Conservation (phyloP, 495 filamentous ascomycete genomes). For the Podospora pseudoanserina region DNA sequence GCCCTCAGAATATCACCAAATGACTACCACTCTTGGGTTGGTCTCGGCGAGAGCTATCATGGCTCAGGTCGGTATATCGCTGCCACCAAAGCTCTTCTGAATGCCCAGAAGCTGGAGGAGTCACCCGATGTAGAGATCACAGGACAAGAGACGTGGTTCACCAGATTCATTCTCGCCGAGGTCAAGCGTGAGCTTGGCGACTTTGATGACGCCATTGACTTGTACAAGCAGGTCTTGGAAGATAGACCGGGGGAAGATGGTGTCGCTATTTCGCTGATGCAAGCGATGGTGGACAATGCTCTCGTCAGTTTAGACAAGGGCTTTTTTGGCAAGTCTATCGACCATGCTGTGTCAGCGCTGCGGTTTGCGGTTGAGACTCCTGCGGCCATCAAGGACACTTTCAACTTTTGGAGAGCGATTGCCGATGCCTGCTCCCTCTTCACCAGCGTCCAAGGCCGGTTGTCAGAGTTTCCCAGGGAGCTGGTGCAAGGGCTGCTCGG, state of each 20-base stretch:
- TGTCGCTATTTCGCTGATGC: slow-evolving; percentile 78
- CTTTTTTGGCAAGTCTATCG: slow-evolving; percentile 73
- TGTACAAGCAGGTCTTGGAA: slow-evolving; percentile 68
- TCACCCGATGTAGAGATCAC: slow-evolving; percentile 39
- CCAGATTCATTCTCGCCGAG: slow-evolving; percentile 95
- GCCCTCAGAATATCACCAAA: slow-evolving; percentile 78
- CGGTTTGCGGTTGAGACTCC: slow-evolving; percentile 37
- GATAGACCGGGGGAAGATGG: slow-evolving; percentile 72
- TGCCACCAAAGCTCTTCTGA: slow-evolving; percentile 83
- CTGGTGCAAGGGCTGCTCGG: slow-evolving; percentile 55
- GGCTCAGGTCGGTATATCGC: slow-evolving; percentile 89
- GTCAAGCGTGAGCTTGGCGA: slow-evolving; percentile 87
- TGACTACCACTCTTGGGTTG: slow-evolving; percentile 94
- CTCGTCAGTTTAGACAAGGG: slow-evolving; percentile 74
- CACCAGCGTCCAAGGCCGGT: slow-evolving; percentile 65
- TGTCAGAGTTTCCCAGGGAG: slow-evolving; percentile 54
- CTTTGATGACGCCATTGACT: slow-evolving; percentile 72
- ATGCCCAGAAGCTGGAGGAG: slow-evolving; percentile 68
- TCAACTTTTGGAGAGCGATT: slow-evolving; percentile 92
- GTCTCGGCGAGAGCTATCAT: slow-evolving; percentile 92
- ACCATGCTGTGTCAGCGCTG: slow-evolving; percentile 51
- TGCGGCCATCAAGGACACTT: slow-evolving; percentile 55
- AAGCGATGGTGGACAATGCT: slow-evolving; percentile 78
- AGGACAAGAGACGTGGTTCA: slow-evolving; percentile 75
- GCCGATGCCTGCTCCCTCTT: slow-evolving; percentile 88